A percentile compares a stretch with the other conserved stretches of the same genome.
Evolutionary conservation across 495 filamentous ascomycete species (phyloP).

Genomic region (Cairneyella variabilis): DNA sequence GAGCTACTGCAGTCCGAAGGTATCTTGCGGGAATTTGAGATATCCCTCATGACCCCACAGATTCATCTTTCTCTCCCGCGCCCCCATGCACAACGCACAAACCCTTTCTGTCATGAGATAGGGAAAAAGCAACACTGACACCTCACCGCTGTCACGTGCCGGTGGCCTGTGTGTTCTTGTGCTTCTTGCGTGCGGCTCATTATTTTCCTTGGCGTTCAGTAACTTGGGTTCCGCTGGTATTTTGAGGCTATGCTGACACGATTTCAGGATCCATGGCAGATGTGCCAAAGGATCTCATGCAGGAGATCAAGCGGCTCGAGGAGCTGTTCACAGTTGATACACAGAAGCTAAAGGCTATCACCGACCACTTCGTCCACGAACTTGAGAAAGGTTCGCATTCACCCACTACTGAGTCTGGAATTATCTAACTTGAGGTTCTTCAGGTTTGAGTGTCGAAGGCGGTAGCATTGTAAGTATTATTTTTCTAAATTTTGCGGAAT

Average conservation of each 20-base stretch:
- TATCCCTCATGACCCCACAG: too few relatives aligned
- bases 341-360: slow-evolving; percentile 81
- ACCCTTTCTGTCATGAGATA: background rate
- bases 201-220: background rate
- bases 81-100: background rate
- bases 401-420: background rate
- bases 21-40: too few relatives aligned
- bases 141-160: slow-evolving; percentile 22
- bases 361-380: slow-evolving; percentile 82
- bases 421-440: background rate
- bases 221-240: too few relatives aligned
- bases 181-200: background rate
- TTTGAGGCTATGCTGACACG: slow-evolving; percentile 13
- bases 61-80: background rate
- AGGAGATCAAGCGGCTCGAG: slow-evolving; percentile 83
- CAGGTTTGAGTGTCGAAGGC: slow-evolving; percentile 70
- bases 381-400: slow-evolving; percentile 69
- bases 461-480: slow-evolving; percentile 77
- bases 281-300: slow-evolving; percentile 77
- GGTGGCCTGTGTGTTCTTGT: slow-evolving; percentile 1
- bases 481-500: background rate
- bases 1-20: background rate
- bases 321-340: slow-evolving; percentile 76
- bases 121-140: slow-evolving; percentile 16
- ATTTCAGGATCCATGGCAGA: slow-evolving; percentile 60